These are phyloP conservation scores for Thermomucor indicae-seudaticae DNA, from an alignment of 371 early-diverging fungal genomes.

Conservation along the genomic window DNA sequence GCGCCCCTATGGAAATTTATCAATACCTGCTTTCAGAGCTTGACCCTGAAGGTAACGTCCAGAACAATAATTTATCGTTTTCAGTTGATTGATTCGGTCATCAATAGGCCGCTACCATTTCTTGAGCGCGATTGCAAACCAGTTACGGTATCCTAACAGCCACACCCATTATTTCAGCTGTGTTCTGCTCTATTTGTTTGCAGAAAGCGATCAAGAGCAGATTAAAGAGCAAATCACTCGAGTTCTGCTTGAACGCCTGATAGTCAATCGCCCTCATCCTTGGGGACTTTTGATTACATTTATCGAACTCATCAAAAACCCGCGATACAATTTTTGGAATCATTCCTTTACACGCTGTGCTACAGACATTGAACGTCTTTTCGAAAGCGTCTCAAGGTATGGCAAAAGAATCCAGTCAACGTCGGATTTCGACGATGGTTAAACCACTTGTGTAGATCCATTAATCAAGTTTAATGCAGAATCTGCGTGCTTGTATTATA, in stretches of 20 bases:
- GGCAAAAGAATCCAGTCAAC: too few relatives aligned
- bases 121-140: conserved; percentile 92
- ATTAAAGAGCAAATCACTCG: conserved; percentile 94
- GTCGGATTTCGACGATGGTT: too few relatives aligned
- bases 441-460: conserved; percentile 4
- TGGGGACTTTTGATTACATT: conserved; percentile 96
- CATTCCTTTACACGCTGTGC: conserved; percentile 74
- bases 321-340: conserved; percentile 85
- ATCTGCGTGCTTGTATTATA: too few relatives aligned
- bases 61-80: background rate
- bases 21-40: conserved; percentile 72
- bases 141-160: conserved; percentile 94
- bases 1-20: conserved; percentile 81
- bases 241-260: conserved; percentile 91
- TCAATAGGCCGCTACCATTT: conserved; percentile 79
- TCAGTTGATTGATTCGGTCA: background rate
- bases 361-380: conserved; percentile 69
- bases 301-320: conserved; percentile 95
- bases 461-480: conserved; percentile 11
- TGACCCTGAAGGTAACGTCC: conserved; percentile 74
- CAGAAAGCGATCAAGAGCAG: conserved; percentile 75
- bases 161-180: conserved; percentile 94
- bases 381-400: conserved; percentile 69
- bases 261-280: conserved; percentile 96
- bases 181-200: conserved; percentile 83